Percentiles rank a stretch among this genome's conserved stretches.
Conservation (phyloP, 2,329 filamentous ascomycete species). For the Talaromyces sp. region DNA sequence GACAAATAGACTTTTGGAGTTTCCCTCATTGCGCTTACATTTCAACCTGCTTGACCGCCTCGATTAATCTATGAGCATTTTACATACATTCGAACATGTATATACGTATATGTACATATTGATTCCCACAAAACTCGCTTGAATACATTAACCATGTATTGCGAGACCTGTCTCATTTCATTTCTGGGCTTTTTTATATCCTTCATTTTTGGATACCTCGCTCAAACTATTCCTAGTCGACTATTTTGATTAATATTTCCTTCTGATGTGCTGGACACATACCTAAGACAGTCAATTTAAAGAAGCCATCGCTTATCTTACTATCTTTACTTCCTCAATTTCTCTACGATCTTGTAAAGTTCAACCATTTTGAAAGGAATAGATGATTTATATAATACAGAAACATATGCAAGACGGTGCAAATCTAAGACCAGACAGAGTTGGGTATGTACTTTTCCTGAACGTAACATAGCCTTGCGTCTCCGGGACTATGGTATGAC, state of each 20-base stretch:
- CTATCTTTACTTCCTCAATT: neutral
- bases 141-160: neutral
- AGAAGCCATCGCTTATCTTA: too few species aligned
- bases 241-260: neutral
- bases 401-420: neutral
- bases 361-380: neutral
- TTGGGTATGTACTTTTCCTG: neutral
- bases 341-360: neutral
- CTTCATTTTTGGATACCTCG: neutral
- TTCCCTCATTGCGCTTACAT: neutral
- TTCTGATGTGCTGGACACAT: neutral
- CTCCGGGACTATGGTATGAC: neutral
- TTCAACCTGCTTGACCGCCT: neutral
- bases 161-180: neutral
- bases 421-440: neutral
- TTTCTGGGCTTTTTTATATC: neutral
- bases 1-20: neutral
- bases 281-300: neutral
- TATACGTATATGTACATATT: neutral
- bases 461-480: neutral
- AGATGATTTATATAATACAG: constrained; percentile 1
- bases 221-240: neutral
- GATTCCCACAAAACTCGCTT: too few species aligned
- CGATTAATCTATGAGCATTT: neutral
- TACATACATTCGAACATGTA: neutral